A percentile compares a stretch with the other conserved stretches of the same genome.
phyloP scores from a whole-genome alignment of 73 alveolate genomes.

The Paraurostyla sp. region DNA sequence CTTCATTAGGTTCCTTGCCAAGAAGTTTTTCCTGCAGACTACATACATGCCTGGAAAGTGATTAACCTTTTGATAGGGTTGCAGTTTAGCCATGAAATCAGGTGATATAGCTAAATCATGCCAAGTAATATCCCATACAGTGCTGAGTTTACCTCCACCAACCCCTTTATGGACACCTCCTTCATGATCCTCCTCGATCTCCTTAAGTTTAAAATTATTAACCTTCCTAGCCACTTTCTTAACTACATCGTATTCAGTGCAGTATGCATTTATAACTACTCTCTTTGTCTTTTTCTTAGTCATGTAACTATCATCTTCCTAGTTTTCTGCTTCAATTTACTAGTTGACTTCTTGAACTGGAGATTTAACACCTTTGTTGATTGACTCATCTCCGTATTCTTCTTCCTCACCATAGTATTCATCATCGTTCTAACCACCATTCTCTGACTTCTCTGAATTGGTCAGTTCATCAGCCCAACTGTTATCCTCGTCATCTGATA shows the following conservation, averaged over 20 bases:
- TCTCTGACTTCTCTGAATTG: background rate
- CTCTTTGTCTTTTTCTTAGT: conserved; percentile 8
- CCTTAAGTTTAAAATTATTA: conserved; percentile 23
- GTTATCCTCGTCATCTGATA: conserved; percentile 64
- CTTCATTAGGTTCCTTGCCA: conserved; percentile 82
- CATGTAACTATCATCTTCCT: conserved; percentile 8
- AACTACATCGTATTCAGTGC: conserved; percentile 67
- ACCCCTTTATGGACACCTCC: conserved; percentile 67
- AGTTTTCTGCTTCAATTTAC: background rate
- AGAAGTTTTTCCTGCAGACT: conserved; percentile 80
- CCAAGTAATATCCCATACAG: conserved; percentile 83
- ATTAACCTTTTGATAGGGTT: conserved; percentile 79
- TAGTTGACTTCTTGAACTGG: background rate
- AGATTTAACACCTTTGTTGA: background rate
- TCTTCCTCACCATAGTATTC: conserved; percentile 50
- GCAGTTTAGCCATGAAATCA: conserved; percentile 77
- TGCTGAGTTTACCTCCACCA: conserved; percentile 62
- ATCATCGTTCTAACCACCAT: conserved; percentile 41
- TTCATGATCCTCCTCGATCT: conserved; percentile 51
- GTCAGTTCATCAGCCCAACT: conserved; percentile 55
- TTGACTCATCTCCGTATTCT: conserved; percentile 32
- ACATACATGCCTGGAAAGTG: conserved; percentile 91
- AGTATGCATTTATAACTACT: conserved; percentile 39
- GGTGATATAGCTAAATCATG: conserved; percentile 83
- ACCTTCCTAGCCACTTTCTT: conserved; percentile 59